A percentile compares a stretch with the other conserved stretches of the same genome.
These are phyloP conservation scores for Talaromyces sp. DNA, from an alignment of 2,329 filamentous ascomycete genomes.

Conservation along the genomic window DNA sequence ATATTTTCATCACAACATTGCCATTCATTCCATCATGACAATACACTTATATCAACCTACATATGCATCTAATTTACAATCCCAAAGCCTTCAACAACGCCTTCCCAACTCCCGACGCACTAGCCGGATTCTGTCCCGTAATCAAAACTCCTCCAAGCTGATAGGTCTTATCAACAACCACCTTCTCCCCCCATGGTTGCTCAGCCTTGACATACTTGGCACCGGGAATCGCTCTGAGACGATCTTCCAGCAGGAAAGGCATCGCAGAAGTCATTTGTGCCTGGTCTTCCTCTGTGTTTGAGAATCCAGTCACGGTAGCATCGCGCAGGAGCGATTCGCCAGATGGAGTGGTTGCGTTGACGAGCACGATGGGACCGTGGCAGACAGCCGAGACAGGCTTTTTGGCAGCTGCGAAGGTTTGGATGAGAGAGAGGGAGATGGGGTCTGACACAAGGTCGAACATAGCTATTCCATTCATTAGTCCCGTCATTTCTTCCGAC, in stretches of 20 bases:
- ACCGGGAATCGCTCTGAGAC: conserved; percentile 39
- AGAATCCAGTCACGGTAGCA: conserved; percentile 47
- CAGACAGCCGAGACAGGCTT: conserved; percentile 52
- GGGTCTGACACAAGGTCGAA: conserved; percentile 48
- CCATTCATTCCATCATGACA: not conserved
- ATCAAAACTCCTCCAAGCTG: conserved; percentile 38
- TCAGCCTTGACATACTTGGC: conserved; percentile 47
- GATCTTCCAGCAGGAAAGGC: conserved; percentile 49
- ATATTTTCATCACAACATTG: too few relatives aligned
- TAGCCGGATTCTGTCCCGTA: conserved; percentile 50
- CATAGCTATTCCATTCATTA: conserved; percentile 37
- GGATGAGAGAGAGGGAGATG: conserved; percentile 45
- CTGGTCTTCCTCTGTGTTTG: conserved; percentile 48
- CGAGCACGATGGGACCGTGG: conserved; percentile 47
- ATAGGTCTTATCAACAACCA: conserved; percentile 35
- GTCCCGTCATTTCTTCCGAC: not conserved
- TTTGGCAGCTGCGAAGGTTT: conserved; percentile 46
- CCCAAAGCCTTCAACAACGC: conserved; percentile 40
- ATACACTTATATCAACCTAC: not conserved
- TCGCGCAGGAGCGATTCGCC: conserved; percentile 43
- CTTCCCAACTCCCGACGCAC: conserved; percentile 43
- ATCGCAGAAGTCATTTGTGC: conserved; percentile 39
- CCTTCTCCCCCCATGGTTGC: conserved; percentile 45
- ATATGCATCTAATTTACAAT: not conserved
- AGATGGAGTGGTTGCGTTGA: conserved; percentile 43